Evolutionary conservation across 2,329 filamentous ascomycete species (phyloP), one percentile per base, ranked within the genome.

Genomic region (Diaporthe batatas): DNA sequence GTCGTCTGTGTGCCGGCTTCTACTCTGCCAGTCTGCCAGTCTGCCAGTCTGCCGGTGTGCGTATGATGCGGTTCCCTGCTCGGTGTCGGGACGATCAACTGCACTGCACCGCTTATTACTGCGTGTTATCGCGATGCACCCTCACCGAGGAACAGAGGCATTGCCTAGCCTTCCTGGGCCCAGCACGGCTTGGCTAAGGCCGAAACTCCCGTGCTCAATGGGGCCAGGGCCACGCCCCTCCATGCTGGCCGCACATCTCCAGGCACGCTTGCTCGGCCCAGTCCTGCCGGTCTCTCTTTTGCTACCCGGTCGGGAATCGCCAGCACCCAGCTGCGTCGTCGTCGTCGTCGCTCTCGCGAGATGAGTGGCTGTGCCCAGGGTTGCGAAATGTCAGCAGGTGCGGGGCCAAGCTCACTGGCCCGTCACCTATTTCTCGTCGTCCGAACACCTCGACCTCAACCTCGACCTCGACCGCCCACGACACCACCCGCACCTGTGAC

Each of bases 381-480:
- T 16, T 32, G 57, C n/a, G 14, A 18, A 18, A 42, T 42, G 14
- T 18, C n/a, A 14, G 29, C 21, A 6, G 32, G 32, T 44, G 23
- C 57, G 57, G 36, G 42, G 23, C 39, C 44, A 65, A n/a, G n/a
- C n/a, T n/a, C n/a, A n/a, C n/a, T n/a, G n/a, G n/a, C n/a, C n/a
- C n/a, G n/a, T n/a, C n/a, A 65, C 44, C 44, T 51, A 25, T 65
- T 65, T 65, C 62, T 65, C 62, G 44, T 65, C 62, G 29, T 65
- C 62, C 62, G 62, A 65, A 65, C 62, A 49, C 59, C 62, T 36
- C 21, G 12, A 14, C 42, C 25, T 29, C 29, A 5, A 29, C 29
- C 29, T 29, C 29, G 29, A 29, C 29, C 62, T 51, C 21, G 14
- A n/a, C 42, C 25, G 62, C 44, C 29, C 29, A 65, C 44, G 29